These are phyloP conservation scores for Pleoardoris graminearum DNA, from an alignment of 2,329 filamentous ascomycete genomes.

Conservation along the genomic window DNA sequence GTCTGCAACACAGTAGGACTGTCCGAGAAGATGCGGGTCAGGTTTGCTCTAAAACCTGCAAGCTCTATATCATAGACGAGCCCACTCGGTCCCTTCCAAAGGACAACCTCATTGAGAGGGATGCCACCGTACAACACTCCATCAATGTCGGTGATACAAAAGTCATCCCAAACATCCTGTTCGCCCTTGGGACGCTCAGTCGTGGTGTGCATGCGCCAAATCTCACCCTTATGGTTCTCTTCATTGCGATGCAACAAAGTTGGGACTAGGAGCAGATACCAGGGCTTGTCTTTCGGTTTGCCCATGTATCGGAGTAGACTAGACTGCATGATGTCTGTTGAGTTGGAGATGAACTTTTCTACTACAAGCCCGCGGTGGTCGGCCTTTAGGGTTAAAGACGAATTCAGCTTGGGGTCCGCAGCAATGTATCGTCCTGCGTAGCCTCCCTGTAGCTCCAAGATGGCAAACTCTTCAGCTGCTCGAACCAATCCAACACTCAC, in stretches of 20 bases:
- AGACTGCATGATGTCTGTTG: slow-evolving; percentile 27
- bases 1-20: neutral
- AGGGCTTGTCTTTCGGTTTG: slow-evolving; percentile 4
- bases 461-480: slow-evolving; percentile 47
- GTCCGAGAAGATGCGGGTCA: slow-evolving; percentile 19
- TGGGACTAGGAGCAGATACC: slow-evolving; percentile 28
- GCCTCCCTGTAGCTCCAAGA: slow-evolving; percentile 27
- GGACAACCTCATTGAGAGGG: slow-evolving; percentile 41
- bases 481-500: slow-evolving; percentile 36
- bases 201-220: slow-evolving; percentile 36
- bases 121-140: slow-evolving; percentile 36
- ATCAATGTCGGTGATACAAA: slow-evolving; percentile 42
- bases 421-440: slow-evolving; percentile 36
- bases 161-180: slow-evolving; percentile 39
- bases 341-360: slow-evolving; percentile 35
- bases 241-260: slow-evolving; percentile 35
- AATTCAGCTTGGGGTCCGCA: slow-evolving; percentile 26
- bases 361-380: slow-evolving; percentile 36
- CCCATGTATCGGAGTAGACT: slow-evolving; percentile 1
- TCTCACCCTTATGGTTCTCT: slow-evolving; percentile 34
- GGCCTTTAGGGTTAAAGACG: slow-evolving; percentile 28
- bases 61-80: slow-evolving; percentile 34
- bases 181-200: slow-evolving; percentile 17
- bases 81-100: slow-evolving; percentile 35
- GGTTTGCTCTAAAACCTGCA: slow-evolving; percentile 37